Conservation (phyloP, 805 yeast genomes). For the Nematodospora valgi region DNA sequence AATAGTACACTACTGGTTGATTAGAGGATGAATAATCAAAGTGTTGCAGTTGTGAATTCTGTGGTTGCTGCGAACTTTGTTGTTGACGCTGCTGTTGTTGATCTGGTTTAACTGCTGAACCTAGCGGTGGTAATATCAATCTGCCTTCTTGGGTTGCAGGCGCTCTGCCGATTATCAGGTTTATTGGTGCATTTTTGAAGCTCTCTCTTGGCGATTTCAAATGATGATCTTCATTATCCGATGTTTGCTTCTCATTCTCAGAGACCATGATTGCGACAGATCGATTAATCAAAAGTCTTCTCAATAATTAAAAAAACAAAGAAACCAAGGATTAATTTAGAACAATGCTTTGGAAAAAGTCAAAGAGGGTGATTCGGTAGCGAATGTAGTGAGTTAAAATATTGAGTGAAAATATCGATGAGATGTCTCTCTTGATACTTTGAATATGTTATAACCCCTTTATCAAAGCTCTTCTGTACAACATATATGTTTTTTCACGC, state of each 20-base stretch:
- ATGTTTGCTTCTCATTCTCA: not conserved
- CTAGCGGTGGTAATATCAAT: conserved; percentile 6
- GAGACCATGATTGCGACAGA: not conserved
- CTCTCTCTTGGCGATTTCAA: not conserved
- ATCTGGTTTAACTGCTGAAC: conserved; percentile 1
- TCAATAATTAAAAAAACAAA: too few relatives aligned
- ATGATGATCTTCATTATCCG: not conserved
- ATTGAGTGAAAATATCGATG: too few relatives aligned
- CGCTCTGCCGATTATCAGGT: conserved; percentile 12
- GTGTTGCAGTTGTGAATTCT: not conserved
- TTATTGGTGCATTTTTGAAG: conserved; percentile 14
- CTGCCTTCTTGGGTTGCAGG: conserved; percentile 3
- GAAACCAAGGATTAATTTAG: too few relatives aligned
- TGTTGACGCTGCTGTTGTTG: conserved; percentile 7
- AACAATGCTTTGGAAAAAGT: too few relatives aligned
- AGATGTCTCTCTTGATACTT: too few relatives aligned
- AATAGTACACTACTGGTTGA: not conserved
- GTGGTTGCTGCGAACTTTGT: not conserved
- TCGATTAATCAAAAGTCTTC: not conserved
- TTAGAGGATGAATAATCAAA: not conserved
- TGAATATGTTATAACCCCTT: too few relatives aligned
- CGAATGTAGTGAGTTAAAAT: too few relatives aligned
- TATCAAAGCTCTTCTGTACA: too few relatives aligned
- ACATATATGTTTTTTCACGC: too few relatives aligned
- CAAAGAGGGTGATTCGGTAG: too few relatives aligned